phyloP scores from a whole-genome alignment of 805 yeast genomes.

The Candida vartiovaarae region DNA sequence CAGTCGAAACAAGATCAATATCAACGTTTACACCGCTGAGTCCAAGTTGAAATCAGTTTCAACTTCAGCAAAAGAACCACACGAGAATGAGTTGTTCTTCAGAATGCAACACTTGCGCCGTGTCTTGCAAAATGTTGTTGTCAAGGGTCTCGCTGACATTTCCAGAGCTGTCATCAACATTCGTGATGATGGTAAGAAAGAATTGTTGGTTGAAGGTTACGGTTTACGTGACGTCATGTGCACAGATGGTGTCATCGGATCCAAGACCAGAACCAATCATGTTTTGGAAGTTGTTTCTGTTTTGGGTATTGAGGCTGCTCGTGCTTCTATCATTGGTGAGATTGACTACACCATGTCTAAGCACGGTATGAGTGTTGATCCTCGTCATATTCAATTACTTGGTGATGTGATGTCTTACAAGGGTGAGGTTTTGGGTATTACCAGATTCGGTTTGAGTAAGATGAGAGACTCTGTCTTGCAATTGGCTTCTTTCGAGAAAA shows the following conservation, averaged over 20 bases:
- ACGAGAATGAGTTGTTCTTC: constrained; percentile 58
- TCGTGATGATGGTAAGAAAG: constrained; percentile 77
- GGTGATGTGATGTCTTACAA: constrained; percentile 99
- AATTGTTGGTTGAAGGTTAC: constrained; percentile 93
- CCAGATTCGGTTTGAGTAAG: constrained; percentile 95
- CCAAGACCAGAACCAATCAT: constrained; percentile 85
- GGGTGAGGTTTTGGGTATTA: constrained; percentile 97
- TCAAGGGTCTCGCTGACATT: constrained; percentile 87
- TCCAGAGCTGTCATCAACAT: constrained; percentile 96
- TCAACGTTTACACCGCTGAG: constrained; percentile 45
- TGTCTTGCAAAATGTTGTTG: constrained; percentile 78
- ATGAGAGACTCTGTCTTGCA: constrained; percentile 98
- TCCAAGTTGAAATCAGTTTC: constrained; percentile 35
- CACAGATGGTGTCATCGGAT: constrained; percentile 92
- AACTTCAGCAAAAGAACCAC: constrained; percentile 31
- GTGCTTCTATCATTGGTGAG: constrained; percentile 87
- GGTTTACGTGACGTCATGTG: constrained; percentile 95
- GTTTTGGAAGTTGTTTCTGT: constrained; percentile 83
- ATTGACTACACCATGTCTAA: constrained; percentile 97
- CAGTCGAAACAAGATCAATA: constrained; percentile 61
- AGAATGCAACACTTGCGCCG: constrained; percentile 87
- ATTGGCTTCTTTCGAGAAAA: constrained; percentile 94
- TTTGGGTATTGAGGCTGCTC: constrained; percentile 96
- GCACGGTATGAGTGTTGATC: constrained; percentile 99
- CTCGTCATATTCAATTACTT: constrained; percentile 94